phyloP scores from a whole-genome alignment of 2,329 filamentous ascomycete genomes.

The Fusarium secorum region DNA sequence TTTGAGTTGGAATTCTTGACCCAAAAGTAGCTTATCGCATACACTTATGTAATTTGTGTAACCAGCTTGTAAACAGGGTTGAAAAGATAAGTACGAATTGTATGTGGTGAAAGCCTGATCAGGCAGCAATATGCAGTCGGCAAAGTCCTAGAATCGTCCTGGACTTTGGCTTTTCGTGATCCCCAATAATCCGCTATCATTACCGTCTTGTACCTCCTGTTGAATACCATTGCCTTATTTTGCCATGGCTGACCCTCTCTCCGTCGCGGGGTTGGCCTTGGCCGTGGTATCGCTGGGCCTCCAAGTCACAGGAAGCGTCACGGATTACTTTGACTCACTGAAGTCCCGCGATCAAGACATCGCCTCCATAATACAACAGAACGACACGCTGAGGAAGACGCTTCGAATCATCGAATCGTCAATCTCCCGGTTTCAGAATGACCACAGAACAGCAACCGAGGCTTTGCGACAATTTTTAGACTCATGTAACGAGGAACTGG shows the following conservation, averaged over 20 bases:
- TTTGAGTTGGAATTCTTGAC: rapidly evolving
- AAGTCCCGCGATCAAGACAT: neutral
- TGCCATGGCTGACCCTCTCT: neutral
- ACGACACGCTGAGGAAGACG: neutral
- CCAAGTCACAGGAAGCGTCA: neutral
- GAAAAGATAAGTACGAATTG: neutral
- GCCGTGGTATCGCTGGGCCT: rapidly evolving
- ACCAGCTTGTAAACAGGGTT: neutral
- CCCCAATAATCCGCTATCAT: too few species aligned
- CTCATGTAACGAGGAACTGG: neutral
- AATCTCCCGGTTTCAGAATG: neutral
- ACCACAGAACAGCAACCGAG: neutral
- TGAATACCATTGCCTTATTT: neutral
- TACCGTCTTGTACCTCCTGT: neutral
- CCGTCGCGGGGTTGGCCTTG: neutral
- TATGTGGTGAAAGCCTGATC: neutral
- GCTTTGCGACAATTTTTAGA: neutral
- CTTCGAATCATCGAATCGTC: neutral
- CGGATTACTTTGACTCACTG: neutral
- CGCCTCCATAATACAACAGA: neutral
- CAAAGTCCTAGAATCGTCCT: neutral
- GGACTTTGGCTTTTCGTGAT: too few species aligned
- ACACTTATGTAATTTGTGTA: neutral
- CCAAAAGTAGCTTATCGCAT: rapidly evolving
- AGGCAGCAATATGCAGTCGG: neutral